These are phyloP conservation scores for Mycena galopus DNA, from an alignment of 768 basidiomycete genomes.

Conservation along the genomic window DNA sequence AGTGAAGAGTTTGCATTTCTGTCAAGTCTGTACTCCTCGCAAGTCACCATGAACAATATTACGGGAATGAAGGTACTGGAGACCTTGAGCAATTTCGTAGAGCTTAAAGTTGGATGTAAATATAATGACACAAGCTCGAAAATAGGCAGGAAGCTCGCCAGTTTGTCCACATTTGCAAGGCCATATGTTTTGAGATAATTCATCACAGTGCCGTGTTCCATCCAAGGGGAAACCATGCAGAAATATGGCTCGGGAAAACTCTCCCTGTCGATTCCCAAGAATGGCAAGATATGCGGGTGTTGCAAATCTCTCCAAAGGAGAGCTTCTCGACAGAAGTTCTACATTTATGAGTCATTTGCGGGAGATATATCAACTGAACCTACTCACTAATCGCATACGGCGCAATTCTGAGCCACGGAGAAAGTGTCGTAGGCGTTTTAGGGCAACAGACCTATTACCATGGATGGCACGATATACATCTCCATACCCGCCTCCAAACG, in stretches of 20 bases:
- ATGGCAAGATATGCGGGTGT: too few relatives aligned
- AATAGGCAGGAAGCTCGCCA: slow-evolving; percentile 4
- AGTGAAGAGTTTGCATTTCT: not conserved
- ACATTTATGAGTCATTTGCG: not conserved
- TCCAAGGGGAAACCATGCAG: slow-evolving; percentile 47
- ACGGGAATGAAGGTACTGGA: slow-evolving; percentile 40
- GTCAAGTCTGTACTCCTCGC: slow-evolving; percentile 22
- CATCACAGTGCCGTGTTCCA: slow-evolving; percentile 43
- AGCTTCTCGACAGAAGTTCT: slow-evolving; percentile 46
- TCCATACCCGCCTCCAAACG: slow-evolving; percentile 35
- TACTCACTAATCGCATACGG: not conserved
- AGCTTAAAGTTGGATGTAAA: slow-evolving; percentile 7
- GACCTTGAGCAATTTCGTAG: slow-evolving; percentile 38
- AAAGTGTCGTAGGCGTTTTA: slow-evolving; percentile 4
- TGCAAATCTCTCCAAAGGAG: too few relatives aligned
- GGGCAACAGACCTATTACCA: not conserved
- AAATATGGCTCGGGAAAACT: too few relatives aligned
- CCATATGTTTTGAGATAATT: slow-evolving; percentile 39
- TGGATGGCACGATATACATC: slow-evolving; percentile 35
- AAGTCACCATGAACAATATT: too few relatives aligned
- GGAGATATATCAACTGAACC: not conserved
- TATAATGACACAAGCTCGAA: not conserved
- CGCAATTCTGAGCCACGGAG: slow-evolving; percentile 5
- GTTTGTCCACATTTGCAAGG: slow-evolving; percentile 34
- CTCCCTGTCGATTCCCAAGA: too few relatives aligned